Percentiles rank a stretch among this genome's conserved stretches.
These are phyloP conservation scores for Gastroboletus turbinatus DNA, from an alignment of 1,284 basidiomycete species.

Conservation along the genomic window DNA sequence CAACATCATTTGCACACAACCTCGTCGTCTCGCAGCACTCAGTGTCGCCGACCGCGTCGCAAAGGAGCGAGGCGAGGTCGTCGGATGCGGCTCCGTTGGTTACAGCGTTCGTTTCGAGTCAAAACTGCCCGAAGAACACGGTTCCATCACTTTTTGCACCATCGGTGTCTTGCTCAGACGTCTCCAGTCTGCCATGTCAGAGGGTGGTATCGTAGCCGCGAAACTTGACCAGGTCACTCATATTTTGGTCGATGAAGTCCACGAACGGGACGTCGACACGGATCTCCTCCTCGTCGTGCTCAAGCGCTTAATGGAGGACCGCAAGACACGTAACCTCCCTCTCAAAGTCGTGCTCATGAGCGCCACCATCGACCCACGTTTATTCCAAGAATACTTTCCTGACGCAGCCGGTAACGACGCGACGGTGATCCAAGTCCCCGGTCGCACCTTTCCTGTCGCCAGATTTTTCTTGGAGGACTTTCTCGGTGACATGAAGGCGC, in stretches of 20 bases:
- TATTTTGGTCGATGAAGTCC: constrained; percentile 94
- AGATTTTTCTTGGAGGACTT: constrained; percentile 85
- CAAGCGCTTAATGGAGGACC: constrained; percentile 80
- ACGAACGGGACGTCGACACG: constrained; percentile 94
- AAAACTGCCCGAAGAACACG: constrained; percentile 79
- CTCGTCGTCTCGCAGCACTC: constrained; percentile 89
- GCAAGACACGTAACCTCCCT: constrained; percentile 71
- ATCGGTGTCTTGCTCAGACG: constrained; percentile 89
- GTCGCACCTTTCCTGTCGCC: constrained; percentile 87
- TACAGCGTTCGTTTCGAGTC: constrained; percentile 94
- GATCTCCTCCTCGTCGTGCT: constrained; percentile 91
- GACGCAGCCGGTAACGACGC: constrained; percentile 64
- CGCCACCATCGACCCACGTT: constrained; percentile 88
- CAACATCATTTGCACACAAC: constrained; percentile 94
- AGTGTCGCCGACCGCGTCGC: constrained; percentile 93
- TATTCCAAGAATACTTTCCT: constrained; percentile 89
- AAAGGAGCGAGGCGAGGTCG: constrained; percentile 79
- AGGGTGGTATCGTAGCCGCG: constrained; percentile 34
- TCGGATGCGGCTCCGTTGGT: constrained; percentile 76
- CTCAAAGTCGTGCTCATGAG: constrained; percentile 95
- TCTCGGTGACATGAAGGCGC: constrained; percentile 50
- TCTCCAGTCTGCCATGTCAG: constrained; percentile 77
- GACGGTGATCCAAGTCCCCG: constrained; percentile 84
- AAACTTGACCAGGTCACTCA: constrained; percentile 85
- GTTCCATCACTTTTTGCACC: constrained; percentile 92